A percentile compares a stretch with the other conserved stretches of the same genome.
phyloP scores from a whole-genome alignment of 2,329 filamentous ascomycete species.

The Sphaceloma murrayae region DNA sequence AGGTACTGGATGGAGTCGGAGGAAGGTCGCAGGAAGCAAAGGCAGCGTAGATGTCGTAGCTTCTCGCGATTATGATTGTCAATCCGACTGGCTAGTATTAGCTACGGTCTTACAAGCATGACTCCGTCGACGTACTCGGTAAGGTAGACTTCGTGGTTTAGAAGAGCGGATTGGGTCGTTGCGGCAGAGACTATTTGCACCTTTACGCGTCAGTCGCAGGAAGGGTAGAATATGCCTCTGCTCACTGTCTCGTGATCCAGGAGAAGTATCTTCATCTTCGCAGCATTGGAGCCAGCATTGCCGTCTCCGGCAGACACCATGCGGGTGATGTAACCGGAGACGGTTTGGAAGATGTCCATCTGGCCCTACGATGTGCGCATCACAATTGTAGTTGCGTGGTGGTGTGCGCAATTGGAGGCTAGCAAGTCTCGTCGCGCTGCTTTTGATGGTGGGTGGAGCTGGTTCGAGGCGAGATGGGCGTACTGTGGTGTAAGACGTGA shows the following conservation, averaged over 20 bases:
- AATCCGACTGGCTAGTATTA: constrained; percentile 48
- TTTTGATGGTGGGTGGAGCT: too few relatives aligned
- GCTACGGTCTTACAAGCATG: constrained; percentile 17
- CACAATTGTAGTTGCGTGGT: background rate
- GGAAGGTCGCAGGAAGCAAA: constrained; percentile 88
- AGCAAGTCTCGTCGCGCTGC: background rate
- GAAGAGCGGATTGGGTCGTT: constrained; percentile 85
- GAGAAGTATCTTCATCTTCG: constrained; percentile 97
- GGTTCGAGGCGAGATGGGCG: background rate
- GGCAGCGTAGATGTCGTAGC: constrained; percentile 91
- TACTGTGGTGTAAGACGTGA: too few relatives aligned
- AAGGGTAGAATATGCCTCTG: constrained; percentile 18
- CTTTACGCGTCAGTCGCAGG: constrained; percentile 28
- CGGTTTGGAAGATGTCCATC: constrained; percentile 91
- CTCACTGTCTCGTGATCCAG: constrained; percentile 82
- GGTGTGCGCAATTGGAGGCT: background rate
- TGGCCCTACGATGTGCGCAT: background rate
- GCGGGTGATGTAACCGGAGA: constrained; percentile 91
- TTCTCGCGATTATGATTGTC: constrained; percentile 87
- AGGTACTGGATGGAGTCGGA: constrained; percentile 85
- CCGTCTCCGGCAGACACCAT: constrained; percentile 78
- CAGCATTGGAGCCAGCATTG: constrained; percentile 51
- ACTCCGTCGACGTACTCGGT: constrained; percentile 52
- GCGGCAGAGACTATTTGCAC: constrained; percentile 89
- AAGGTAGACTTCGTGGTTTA: constrained; percentile 95